Base-by-base conservation (phyloP, 768 basidiomycete species). In the Tephrocybe sp. region DNA sequence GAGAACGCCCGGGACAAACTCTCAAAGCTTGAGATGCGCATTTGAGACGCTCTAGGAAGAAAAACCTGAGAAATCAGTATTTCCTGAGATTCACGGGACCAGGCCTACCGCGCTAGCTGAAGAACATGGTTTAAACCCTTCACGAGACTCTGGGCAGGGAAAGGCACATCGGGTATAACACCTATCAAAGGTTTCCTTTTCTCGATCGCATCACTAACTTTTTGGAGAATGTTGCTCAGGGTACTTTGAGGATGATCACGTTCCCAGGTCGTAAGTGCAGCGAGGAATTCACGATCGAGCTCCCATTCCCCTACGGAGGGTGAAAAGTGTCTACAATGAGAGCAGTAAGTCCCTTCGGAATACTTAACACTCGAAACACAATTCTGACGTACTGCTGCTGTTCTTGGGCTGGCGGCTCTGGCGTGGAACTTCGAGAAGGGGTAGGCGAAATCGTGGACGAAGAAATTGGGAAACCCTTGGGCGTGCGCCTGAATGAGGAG, bases 81-180 rank as follows among this genome's bases (percentile, higher is more conserved):
- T 5, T 10, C 4, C 7, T 36, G 11, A 9, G 4, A 36, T 36
- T 14, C 6, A 10, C 4, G 4, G 9, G 28, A 12, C 5, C 15
- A 4, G 8, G 15, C 15, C 7, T 41, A 55, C 53, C 7, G 38
- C 38, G 20, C 53, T 36, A 55, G 48, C 24, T 45, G 38, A 4
- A 55, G 33, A 26, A 55, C 34, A 17, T 43, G 24, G 2, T 24
- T 15, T 4, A 43, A 25, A 25, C 24, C 12, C 17, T n/a, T 28
- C 2, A 43, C 49, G 25, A 55, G 43, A n/a, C 36, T 33, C 7
- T 30, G 53, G 4, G 48, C 53, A n/a, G 53, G 53, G 33, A 55
- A 55, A 25, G 54, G 44, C 1, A 14, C 12, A 30, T 50, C 45
- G 10, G 54, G 54, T 11, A 55, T 47, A 8, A 51, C 14, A 3